phyloP scores from a whole-genome alignment of 352 stramenopile genomes.

The Phytophthora cryptogea region DNA sequence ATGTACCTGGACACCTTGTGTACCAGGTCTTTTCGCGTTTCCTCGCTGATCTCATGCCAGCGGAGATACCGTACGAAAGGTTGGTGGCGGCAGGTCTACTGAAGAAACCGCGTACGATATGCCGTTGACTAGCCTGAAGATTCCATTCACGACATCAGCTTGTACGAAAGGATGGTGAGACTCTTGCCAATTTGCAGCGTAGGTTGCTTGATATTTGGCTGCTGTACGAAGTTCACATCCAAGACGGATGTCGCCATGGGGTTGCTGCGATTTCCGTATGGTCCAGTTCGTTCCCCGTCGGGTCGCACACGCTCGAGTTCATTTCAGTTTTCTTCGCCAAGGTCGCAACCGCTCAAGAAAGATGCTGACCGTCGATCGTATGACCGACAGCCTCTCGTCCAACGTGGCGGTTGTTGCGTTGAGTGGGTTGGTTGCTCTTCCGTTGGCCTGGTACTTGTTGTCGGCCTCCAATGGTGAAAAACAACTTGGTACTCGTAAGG shows the following conservation, averaged over 20 bases:
- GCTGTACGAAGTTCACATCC: not conserved
- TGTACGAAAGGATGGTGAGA: too few species aligned
- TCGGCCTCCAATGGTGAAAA: constrained; percentile 3
- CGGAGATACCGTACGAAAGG: too few species aligned
- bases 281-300: constrained; percentile 3
- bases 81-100: too few species aligned
- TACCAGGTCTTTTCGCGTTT: too few species aligned
- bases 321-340: constrained; percentile 12
- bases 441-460: constrained; percentile 21
- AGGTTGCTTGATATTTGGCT: too few species aligned
- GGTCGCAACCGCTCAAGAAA: constrained; percentile 18
- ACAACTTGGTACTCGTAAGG: constrained; percentile 17
- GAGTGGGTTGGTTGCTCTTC: constrained; percentile 25
- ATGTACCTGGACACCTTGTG: too few species aligned
- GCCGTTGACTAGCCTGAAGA: too few species aligned
- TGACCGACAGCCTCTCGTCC: constrained; percentile 27
- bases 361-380: constrained; percentile 27
- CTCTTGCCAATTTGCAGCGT: too few species aligned
- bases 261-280: constrained; percentile 17
- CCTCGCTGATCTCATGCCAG: too few species aligned
- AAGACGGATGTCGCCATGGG: constrained; percentile 2
- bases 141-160: too few species aligned
- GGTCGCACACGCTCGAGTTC: constrained; percentile 1
- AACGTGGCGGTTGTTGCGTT: constrained; percentile 16
- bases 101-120: too few species aligned